These are phyloP conservation scores for Melampsora medusae DNA, from an alignment of 1,284 basidiomycete genomes.

Conservation along the genomic window DNA sequence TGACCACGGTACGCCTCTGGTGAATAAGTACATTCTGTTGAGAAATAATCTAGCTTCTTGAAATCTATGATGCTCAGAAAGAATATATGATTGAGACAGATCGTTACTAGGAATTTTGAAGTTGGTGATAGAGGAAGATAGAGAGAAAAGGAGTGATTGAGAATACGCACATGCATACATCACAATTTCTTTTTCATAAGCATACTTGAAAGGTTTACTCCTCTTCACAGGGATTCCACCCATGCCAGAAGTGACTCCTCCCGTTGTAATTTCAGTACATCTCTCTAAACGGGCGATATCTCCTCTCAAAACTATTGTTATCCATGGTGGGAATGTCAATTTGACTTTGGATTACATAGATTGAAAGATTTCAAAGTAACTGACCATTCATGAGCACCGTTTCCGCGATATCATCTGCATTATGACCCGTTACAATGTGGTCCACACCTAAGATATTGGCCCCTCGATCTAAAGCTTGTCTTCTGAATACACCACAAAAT, in stretches of 20 bases:
- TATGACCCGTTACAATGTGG: constrained; percentile 98
- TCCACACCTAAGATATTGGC: constrained; percentile 85
- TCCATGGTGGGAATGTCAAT: not conserved
- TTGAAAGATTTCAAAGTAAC: not conserved
- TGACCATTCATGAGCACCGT: constrained; percentile 97
- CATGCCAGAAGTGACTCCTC: constrained; percentile 58
- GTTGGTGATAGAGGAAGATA: constrained; percentile 26
- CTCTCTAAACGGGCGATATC: constrained; percentile 90
- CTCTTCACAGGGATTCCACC: constrained; percentile 88
- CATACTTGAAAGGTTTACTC: constrained; percentile 96
- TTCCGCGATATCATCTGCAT: constrained; percentile 98
- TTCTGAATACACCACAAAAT: constrained; percentile 94
- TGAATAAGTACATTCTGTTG: constrained; percentile 98
- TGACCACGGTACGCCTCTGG: constrained; percentile 92
- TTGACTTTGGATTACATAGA: not conserved
- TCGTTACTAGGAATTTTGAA: too few relatives aligned
- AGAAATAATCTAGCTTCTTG: constrained; percentile 86
- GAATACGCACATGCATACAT: constrained; percentile 64
- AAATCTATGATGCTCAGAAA: constrained; percentile 29
- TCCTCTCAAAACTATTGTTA: constrained; percentile 78
- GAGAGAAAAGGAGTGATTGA: not conserved
- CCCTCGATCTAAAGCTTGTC: constrained; percentile 92
- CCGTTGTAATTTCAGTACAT: constrained; percentile 89
- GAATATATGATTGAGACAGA: not conserved
- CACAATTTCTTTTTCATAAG: constrained; percentile 99